phyloP scores from a whole-genome alignment of 192 early-diverging fungal genomes.

The Rhizophagus clarus region DNA sequence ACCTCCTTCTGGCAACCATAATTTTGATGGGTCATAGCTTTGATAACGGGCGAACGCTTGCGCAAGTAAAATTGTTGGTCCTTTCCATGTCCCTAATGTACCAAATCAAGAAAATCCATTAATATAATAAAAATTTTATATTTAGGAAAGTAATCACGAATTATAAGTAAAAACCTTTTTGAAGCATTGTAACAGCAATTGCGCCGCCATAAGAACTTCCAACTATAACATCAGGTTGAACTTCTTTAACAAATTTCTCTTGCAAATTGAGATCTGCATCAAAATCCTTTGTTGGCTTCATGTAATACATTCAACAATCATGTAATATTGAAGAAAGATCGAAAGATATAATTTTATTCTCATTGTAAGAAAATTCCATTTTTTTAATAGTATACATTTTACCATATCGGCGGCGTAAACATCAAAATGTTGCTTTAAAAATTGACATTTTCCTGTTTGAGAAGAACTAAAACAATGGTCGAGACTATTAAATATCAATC shows the following conservation, averaged over 20 bases:
- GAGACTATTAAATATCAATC: too few relatives aligned
- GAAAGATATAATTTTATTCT: too few relatives aligned
- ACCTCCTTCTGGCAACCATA: neutral
- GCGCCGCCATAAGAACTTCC: constrained; percentile 8
- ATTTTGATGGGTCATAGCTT: neutral
- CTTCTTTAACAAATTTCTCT: neutral
- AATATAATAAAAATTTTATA: too few relatives aligned
- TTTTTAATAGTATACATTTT: too few relatives aligned
- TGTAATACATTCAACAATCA: too few relatives aligned
- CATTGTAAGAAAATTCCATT: too few relatives aligned
- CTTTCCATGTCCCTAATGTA: neutral
- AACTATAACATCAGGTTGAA: constrained; percentile 9
- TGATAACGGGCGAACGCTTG: neutral
- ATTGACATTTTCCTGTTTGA: neutral
- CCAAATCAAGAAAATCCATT: too few relatives aligned
- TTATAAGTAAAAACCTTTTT: neutral
- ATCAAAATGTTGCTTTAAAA: neutral
- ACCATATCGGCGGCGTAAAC: neutral
- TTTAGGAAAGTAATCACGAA: too few relatives aligned
- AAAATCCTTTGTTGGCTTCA: neutral
- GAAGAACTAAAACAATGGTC: neutral
- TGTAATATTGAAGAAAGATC: too few relatives aligned
- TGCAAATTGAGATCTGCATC: neutral
- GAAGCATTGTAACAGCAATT: neutral
- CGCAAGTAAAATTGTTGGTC: neutral